Evolutionary conservation across 106 monocot species (phyloP).

Genomic region (Agapanthus africanus): DNA sequence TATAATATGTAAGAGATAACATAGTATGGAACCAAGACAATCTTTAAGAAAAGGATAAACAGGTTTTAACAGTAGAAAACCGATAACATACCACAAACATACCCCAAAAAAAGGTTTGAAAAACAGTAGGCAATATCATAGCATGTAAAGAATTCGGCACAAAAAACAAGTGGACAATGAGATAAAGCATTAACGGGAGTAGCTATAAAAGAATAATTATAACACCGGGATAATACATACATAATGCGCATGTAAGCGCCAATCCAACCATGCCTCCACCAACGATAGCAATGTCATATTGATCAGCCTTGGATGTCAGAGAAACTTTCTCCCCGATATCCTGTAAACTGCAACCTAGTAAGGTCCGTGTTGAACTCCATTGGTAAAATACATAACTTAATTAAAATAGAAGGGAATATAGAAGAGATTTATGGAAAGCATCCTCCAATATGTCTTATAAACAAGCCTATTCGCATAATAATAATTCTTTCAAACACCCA

Average conservation of each 20-base stretch:
- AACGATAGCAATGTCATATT: slow-evolving; percentile 75
- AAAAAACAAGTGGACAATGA: neutral
- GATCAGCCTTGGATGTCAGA: slow-evolving; percentile 9
- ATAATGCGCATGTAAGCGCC: slow-evolving; percentile 77
- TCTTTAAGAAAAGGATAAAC: neutral
- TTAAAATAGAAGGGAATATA: slow-evolving; percentile 1
- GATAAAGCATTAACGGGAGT: neutral
- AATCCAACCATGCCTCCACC: slow-evolving; percentile 99
- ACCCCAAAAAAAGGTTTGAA: neutral
- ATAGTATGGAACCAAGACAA: neutral
- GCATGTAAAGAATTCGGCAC: neutral
- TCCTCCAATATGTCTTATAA: neutral
- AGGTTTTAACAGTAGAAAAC: neutral
- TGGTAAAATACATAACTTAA: neutral
- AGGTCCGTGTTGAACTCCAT: neutral
- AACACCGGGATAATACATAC: slow-evolving; percentile 44
- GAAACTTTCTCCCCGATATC: neutral
- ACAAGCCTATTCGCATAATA: neutral
- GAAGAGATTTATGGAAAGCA: neutral
- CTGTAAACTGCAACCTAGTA: slow-evolving; percentile 3
- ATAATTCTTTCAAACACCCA: neutral
- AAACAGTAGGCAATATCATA: neutral
- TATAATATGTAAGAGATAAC: neutral
- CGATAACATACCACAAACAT: neutral
- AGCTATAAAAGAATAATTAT: neutral